A percentile compares a stretch with the other conserved stretches of the same genome.
Evolutionary conservation across 192 early-diverging fungal genomes (phyloP).

Genomic region (Linnemannia hyalina): DNA sequence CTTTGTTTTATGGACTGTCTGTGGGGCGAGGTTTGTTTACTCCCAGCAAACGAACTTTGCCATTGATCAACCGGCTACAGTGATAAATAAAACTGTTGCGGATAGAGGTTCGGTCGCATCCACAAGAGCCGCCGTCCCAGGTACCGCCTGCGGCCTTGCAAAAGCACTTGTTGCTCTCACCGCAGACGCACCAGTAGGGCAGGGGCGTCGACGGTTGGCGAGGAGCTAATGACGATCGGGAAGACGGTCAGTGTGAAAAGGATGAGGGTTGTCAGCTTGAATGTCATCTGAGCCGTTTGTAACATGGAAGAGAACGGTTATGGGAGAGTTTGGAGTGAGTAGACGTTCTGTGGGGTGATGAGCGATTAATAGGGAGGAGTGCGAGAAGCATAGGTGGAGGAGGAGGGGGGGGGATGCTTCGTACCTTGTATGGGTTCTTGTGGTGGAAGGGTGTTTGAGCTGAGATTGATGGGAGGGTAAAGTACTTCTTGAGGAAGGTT

Average conservation of each 20-base stretch:
- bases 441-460: no score
- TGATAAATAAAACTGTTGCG: not conserved
- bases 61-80: not conserved
- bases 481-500: no score
- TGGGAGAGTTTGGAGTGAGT: no score
- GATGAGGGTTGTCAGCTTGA: not conserved
- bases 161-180: not conserved
- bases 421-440: no score
- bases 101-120: not conserved
- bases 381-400: no score
- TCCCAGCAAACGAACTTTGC: not conserved
- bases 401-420: no score
- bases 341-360: no score
- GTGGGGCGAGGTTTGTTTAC: not conserved
- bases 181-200: not conserved
- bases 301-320: not conserved
- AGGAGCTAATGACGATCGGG: not conserved
- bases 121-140: constrained; percentile 4
- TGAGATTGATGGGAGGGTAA: no score
- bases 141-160: not conserved
- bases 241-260: not conserved
- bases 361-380: no score
- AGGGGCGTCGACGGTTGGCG: not conserved
- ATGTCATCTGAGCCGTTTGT: not conserved
- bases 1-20: not conserved